phyloP scores from a whole-genome alignment of 306 rosid genomes.

The Morella rubra region DNA sequence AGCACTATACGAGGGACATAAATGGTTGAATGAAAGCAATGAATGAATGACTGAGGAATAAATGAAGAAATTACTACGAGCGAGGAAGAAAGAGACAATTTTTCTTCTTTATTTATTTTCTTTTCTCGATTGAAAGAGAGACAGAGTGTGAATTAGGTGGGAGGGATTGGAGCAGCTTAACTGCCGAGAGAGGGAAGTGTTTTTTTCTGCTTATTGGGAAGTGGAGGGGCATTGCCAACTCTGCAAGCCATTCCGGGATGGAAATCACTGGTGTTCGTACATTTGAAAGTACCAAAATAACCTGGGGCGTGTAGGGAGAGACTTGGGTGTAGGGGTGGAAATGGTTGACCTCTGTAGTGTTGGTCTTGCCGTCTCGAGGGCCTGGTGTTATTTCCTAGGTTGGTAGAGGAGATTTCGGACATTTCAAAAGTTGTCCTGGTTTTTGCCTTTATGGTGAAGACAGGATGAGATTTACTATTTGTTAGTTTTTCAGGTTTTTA shows the following conservation, averaged over 20 bases:
- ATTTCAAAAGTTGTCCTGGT: too few relatives aligned
- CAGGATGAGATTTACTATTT: too few relatives aligned
- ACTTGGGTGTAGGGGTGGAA: not conserved
- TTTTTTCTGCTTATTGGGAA: not conserved
- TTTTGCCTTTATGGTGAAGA: too few relatives aligned
- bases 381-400: too few relatives aligned
- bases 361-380: too few relatives aligned
- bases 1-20: too few relatives aligned
- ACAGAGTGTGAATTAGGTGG: conserved; percentile 38
- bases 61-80: conserved; percentile 40
- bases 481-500: too few relatives aligned
- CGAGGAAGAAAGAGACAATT: conserved; percentile 18
- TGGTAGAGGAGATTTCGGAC: too few relatives aligned
- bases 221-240: conserved; percentile 68
- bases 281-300: not conserved
- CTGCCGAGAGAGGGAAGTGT: conserved; percentile 46
- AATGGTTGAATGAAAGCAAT: conserved; percentile 34
- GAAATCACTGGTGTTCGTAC: conserved; percentile 34
- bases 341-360: not conserved
- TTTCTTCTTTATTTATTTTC: not conserved
- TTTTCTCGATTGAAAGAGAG: conserved; percentile 8
- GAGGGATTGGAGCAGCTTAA: conserved; percentile 68
- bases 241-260: conserved; percentile 79
- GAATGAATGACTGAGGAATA: conserved; percentile 38
- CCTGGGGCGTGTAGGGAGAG: not conserved